phyloP scores from a whole-genome alignment of 352 stramenopile genomes.

The Globisporangium canariense region DNA sequence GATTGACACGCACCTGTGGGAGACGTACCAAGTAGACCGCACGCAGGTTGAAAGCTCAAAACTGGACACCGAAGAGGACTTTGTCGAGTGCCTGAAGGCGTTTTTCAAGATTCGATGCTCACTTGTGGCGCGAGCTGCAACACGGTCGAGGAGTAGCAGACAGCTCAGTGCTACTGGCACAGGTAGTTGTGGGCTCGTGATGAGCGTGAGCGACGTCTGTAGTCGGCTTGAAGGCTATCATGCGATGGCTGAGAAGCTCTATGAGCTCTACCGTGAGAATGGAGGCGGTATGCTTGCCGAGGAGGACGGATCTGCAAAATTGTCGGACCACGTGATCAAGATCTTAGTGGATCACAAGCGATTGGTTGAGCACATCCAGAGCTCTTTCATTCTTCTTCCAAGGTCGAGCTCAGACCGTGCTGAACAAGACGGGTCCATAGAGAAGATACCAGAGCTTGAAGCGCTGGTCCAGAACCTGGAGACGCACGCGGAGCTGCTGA shows the following conservation, averaged over 20 bases:
- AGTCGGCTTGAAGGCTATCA: constrained; percentile 26
- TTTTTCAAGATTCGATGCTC: constrained; percentile 33
- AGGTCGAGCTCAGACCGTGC: neutral
- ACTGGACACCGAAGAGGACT: constrained; percentile 30
- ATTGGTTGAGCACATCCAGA: neutral
- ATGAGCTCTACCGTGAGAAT: neutral
- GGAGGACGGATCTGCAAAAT: neutral
- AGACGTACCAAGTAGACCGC: constrained; percentile 35
- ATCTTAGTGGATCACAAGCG: neutral
- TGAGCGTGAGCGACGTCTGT: constrained; percentile 23
- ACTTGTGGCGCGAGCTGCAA: too few relatives aligned
- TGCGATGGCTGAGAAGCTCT: constrained; percentile 9
- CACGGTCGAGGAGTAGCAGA: neutral
- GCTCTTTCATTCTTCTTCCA: neutral
- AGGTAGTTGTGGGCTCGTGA: constrained; percentile 4
- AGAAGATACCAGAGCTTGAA: neutral
- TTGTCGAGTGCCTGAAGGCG: constrained; percentile 33
- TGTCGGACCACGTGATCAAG: neutral
- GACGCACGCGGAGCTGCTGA: neutral
- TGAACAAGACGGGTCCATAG: neutral
- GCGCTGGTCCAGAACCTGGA: neutral
- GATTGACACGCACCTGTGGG: constrained; percentile 42
- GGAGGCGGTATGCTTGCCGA: neutral
- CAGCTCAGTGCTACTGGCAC: neutral
- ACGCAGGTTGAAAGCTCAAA: constrained; percentile 20